A percentile compares a stretch with the other conserved stretches of the same genome.
These are phyloP conservation scores for Ilex paraguariensis DNA, from an alignment of 305 asterid genomes.

Conservation along the genomic window DNA sequence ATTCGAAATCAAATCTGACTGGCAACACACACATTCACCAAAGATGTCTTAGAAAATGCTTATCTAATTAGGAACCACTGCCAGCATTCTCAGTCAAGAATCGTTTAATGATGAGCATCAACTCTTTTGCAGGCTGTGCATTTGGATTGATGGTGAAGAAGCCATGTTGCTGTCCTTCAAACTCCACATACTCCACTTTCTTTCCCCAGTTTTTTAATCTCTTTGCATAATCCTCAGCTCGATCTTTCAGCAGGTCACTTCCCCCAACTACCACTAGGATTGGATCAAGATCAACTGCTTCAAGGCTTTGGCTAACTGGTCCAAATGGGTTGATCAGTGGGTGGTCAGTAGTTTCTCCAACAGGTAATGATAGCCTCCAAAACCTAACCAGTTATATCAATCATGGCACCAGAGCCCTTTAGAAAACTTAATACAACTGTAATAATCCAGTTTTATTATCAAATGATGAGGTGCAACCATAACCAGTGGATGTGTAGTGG, in stretches of 20 bases:
- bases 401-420: background rate
- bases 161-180: constrained; percentile 82
- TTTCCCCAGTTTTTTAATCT: constrained; percentile 49
- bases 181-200: constrained; percentile 55
- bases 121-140: constrained; percentile 36
- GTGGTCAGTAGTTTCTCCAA: constrained; percentile 50
- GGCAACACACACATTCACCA: too few species aligned
- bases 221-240: constrained; percentile 47
- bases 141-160: constrained; percentile 61
- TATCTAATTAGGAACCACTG: background rate
- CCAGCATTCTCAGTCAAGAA: constrained; percentile 36
- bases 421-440: too few species aligned
- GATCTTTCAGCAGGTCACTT: constrained; percentile 58
- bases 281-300: constrained; percentile 44
- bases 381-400: constrained; percentile 23
- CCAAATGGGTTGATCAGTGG: constrained; percentile 73
- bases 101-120: constrained; percentile 43
- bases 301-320: constrained; percentile 38
- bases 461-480: too few species aligned
- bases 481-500: too few species aligned
- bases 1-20: too few species aligned
- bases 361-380: constrained; percentile 64
- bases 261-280: constrained; percentile 57
- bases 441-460: too few species aligned
- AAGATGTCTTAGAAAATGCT: too few species aligned